phyloP scores from a whole-genome alignment of 169 alveolate genomes.

The Plasmodium cynomolgi region DNA sequence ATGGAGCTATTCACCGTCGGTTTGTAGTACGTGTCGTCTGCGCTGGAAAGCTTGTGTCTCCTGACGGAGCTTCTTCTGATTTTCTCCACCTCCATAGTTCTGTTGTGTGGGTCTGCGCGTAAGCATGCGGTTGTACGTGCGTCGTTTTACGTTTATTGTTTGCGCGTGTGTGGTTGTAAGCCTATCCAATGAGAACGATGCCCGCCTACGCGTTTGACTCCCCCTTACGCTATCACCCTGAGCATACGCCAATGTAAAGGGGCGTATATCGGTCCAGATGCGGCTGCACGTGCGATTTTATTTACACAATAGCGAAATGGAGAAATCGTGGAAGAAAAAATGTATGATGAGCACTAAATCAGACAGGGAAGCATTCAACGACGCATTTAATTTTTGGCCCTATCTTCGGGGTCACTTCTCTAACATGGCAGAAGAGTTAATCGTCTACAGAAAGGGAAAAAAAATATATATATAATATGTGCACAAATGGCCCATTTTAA shows the following conservation, averaged over 20 bases:
- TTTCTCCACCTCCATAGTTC: not conserved
- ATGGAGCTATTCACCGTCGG: slow-evolving; percentile 9
- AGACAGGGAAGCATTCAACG: not conserved
- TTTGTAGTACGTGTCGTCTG: slow-evolving; percentile 19
- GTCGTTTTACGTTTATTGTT: not conserved
- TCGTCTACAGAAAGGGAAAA: not conserved
- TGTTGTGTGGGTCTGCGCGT: not conserved
- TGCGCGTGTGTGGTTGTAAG: not conserved
- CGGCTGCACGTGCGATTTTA: not conserved
- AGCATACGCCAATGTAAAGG: not conserved
- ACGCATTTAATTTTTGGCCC: not conserved
- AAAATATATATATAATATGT: not conserved
- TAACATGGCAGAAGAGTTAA: not conserved
- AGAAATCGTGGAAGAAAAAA: not conserved
- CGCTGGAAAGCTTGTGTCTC: slow-evolving; percentile 35
- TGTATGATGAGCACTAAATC: not conserved
- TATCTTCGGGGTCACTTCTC: not conserved
- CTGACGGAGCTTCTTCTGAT: slow-evolving; percentile 18
- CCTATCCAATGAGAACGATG: not conserved
- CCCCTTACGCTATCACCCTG: not conserved
- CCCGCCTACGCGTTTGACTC: not conserved
- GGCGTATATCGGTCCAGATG: not conserved
- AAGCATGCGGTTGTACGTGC: not conserved
- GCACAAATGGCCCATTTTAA: not conserved
- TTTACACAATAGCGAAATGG: not conserved